Evolutionary conservation across 208 protist species (phyloP), one percentile per base, ranked within the genome.

Genomic region (Trypanosoma lewisi): DNA sequence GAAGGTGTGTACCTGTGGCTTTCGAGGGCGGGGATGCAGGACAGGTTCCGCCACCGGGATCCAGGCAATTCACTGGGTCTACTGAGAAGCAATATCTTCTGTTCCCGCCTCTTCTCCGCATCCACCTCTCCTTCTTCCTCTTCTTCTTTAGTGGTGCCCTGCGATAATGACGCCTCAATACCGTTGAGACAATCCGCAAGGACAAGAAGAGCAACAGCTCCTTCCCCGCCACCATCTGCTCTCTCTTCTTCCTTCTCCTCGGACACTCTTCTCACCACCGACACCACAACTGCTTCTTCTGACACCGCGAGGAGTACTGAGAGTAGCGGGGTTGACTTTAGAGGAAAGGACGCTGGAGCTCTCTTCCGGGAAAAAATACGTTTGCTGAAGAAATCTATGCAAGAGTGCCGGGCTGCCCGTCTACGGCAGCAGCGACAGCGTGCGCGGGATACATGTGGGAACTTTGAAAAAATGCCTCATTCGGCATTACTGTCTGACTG

Each of bases 321-420:
- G 2, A 19, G 25, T 27, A 8, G 2, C 21, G n/a, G 17, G 7
- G n/a, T 44, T 9, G 39, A 16, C 9, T 19, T 19, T 14, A 23
- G 4, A 19, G 34, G 25, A 3, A 31, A 25, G 9, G 41, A 52
- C 58, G 28, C 39, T 49, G 63, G 63, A 19, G 2, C 7, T 17
- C 23, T 68, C 25, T 68, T 68, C 31, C 63, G 61, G 12, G 63
- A 68, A 8, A 68, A 68, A 27, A 68, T 68, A 53, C 52, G 52
- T 21, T 45, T 68, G 45, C 30, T 68, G 37, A 58, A 42, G 21
- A 30, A 58, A 0, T 60, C 63, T 2, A 60, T 68, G n/a, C 37
- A 60, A 23, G 41, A 60, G 3, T 53, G 61, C 12, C 51, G 52
- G 14, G 39, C 31, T 7, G 27, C 17, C 21, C 31, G 14, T 4